phyloP scores from a whole-genome alignment of 805 yeast species.

The Ogataea zsoltii region DNA sequence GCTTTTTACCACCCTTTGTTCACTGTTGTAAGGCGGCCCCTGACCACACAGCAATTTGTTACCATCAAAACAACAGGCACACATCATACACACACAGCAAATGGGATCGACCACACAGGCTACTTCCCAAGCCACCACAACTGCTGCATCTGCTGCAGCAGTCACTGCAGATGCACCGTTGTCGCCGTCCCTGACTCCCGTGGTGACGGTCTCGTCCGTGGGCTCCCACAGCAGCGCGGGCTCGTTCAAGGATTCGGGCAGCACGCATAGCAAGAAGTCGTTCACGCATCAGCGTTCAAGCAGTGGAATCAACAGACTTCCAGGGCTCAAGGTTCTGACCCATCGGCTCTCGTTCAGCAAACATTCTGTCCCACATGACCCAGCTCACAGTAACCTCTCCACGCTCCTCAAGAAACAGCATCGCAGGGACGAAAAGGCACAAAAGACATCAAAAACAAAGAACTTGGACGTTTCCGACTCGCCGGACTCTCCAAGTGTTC shows the following conservation, averaged over 20 bases:
- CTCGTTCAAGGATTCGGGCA: slow-evolving; percentile 3
- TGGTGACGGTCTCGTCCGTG: slow-evolving; percentile 5
- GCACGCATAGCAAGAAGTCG: slow-evolving; percentile 2
- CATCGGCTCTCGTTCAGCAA: slow-evolving; percentile 32
- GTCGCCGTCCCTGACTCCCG: slow-evolving; percentile 10
- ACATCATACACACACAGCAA: too few relatives aligned
- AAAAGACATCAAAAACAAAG: neutral
- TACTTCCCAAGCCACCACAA: neutral
- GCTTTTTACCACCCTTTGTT: neutral
- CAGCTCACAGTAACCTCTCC: slow-evolving; percentile 24
- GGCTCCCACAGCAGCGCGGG: slow-evolving; percentile 11
- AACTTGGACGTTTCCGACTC: neutral
- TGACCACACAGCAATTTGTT: neutral
- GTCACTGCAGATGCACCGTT: neutral
- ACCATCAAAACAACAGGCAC: too few relatives aligned
- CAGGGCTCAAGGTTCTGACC: slow-evolving; percentile 24
- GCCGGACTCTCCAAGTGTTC: slow-evolving; percentile 2
- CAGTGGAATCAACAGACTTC: slow-evolving; percentile 10
- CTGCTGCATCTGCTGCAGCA: neutral
- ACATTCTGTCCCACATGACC: slow-evolving; percentile 19
- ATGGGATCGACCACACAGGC: slow-evolving; percentile 1
- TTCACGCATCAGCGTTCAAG: slow-evolving; percentile 7
- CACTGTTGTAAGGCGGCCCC: slow-evolving; percentile 5
- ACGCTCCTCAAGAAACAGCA: slow-evolving; percentile 20
- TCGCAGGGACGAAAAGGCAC: neutral